Base-by-base conservation (phyloP, 2,329 filamentous ascomycete species). In the Curvularia hawaiiensis region DNA sequence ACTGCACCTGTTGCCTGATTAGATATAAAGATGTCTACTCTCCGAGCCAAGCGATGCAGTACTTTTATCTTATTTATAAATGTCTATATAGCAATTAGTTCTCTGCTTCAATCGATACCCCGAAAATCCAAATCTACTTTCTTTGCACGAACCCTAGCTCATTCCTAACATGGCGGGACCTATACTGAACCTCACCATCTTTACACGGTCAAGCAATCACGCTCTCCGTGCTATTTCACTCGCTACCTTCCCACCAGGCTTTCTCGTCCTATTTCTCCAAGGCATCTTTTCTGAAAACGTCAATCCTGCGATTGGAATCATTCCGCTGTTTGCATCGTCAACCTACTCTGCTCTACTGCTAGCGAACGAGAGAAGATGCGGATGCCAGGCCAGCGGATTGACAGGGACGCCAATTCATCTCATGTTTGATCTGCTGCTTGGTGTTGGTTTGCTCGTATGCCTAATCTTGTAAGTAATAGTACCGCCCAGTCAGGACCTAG, bases 261-360 rank as follows among this genome's bases (percentile, higher is more conserved):
- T 74, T 43, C 9, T 69, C 46, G 44, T 74, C 12, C 62, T 74
- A 2, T 61, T 73, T 22, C 65, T 72, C 40, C 57, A 65, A 20
- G 69, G 69, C 43, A 63, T 73, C 20, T n/a, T 47, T 4, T 59
- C 64, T 2, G 5, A 43, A 2, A 20, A 54, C 11, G 68, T 70
- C 1, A 70, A 72, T 30, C 71, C 71, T 2, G 68, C 70, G 10
- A 70, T 73, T 44, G 65, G 66, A 6, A 60, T 74, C 28, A 31
- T 74, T 0, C 71, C 71, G 0, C 61, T 74, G 4, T 70, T 70
- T 54, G 63, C 68, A 53, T 73, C 69, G 1, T 52, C 70, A 1
- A 56, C 59, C 0, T 72, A 59, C 45, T 63, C 67, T 3, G 61
- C 60, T 0, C 26, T 67, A 5, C 44, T 73, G 2, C 62, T 74